Evolutionary conservation across 306 rosid genomes (phyloP).

Genomic region (Glycine latifolia): DNA sequence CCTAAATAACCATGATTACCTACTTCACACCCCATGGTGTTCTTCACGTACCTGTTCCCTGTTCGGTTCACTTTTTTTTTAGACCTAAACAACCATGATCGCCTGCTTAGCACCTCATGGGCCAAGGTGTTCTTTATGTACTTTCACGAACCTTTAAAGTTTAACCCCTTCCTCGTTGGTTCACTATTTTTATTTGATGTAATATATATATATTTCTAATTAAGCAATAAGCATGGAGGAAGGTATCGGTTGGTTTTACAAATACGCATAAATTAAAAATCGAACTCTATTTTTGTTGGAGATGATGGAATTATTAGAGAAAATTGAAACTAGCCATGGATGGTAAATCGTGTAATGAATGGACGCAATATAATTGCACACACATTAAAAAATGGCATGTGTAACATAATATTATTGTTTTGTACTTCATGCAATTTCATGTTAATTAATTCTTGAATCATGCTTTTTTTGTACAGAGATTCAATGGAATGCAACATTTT

Average conservation of each 20-base stretch:
- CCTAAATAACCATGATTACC: not conserved
- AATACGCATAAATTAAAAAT: not conserved
- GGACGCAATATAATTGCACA: too few species aligned
- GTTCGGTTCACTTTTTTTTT: not conserved
- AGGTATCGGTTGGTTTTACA: not conserved
- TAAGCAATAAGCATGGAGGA: not conserved
- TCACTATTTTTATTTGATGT: not conserved
- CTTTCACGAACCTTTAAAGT: too few species aligned
- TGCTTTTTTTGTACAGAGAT: slow-evolving; percentile 49
- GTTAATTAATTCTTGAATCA: not conserved
- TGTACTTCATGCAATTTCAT: not conserved
- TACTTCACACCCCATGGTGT: not conserved
- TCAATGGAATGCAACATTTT: slow-evolving; percentile 49
- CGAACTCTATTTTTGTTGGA: not conserved
- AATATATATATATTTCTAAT: not conserved
- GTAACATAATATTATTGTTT: not conserved
- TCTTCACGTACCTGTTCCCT: not conserved
- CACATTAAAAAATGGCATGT: not conserved
- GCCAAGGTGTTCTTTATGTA: not conserved
- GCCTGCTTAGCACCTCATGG: not conserved
- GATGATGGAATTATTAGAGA: not conserved
- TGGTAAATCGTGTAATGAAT: not conserved
- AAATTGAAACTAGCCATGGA: not conserved
- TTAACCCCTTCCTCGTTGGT: not conserved
- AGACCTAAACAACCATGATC: not conserved